Evolutionary conservation across 129 eudicot species (phyloP).

Genomic region (Artemisia argyi): DNA sequence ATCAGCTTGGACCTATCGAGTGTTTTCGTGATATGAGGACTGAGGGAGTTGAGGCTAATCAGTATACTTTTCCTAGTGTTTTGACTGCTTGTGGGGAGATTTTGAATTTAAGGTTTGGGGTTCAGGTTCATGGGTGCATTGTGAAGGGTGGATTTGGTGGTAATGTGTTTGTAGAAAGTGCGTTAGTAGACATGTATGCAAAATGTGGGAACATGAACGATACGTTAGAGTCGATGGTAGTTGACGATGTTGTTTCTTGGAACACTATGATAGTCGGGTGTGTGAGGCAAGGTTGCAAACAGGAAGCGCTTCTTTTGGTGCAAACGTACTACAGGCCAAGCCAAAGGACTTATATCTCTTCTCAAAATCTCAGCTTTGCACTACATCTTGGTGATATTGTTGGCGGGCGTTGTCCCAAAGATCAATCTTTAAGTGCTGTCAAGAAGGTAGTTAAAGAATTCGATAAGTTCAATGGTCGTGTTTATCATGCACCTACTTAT

Average conservation of each 20-base stretch:
- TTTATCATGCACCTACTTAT: too few species aligned
- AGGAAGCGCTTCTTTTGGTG: constrained; percentile 60
- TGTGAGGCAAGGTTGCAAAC: constrained; percentile 51
- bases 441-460: too few species aligned
- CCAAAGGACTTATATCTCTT: too few species aligned
- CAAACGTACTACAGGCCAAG: too few species aligned
- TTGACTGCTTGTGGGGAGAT: constrained; percentile 57
- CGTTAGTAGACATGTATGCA: constrained; percentile 76
- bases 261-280: constrained; percentile 74
- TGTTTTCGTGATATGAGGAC: constrained; percentile 67
- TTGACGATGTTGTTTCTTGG: constrained; percentile 62
- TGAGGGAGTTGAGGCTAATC: constrained; percentile 67
- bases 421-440: too few species aligned
- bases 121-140: constrained; percentile 69
- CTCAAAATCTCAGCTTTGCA: too few species aligned
- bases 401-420: too few species aligned
- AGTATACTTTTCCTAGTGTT: constrained; percentile 73
- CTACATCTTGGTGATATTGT: too few species aligned
- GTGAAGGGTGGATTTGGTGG: constrained; percentile 56
- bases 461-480: too few species aligned
- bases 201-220: constrained; percentile 60
- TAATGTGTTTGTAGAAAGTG: constrained; percentile 69
- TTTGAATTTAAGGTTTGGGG: constrained; percentile 43
- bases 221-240: constrained; percentile 50
- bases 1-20: constrained; percentile 48